Conservation (phyloP, 495 filamentous ascomycete genomes). For the Xylaria curta region DNA sequence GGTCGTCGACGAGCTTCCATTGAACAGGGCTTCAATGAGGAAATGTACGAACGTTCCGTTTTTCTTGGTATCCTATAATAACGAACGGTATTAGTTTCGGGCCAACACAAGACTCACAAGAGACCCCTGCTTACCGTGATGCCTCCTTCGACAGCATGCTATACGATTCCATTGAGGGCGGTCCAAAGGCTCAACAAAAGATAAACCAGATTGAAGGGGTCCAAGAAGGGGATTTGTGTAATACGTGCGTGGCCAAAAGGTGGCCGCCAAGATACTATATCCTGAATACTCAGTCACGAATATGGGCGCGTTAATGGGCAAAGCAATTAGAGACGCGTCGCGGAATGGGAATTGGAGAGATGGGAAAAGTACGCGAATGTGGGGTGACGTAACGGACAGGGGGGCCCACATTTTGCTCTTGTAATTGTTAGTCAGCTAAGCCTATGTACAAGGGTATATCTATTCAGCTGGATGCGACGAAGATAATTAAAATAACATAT, state of each 20-base stretch:
- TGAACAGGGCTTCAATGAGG: constrained; percentile 19
- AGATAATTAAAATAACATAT: background rate
- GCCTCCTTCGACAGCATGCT: constrained; percentile 4
- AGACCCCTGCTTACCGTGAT: constrained; percentile 16
- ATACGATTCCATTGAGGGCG: constrained; percentile 16
- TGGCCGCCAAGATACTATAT: constrained; percentile 1
- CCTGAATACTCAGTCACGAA: background rate
- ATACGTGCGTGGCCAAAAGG: background rate
- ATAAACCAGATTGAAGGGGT: background rate
- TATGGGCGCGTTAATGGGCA: constrained; percentile 36
- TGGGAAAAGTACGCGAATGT: constrained; percentile 26
- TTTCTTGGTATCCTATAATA: constrained; percentile 24
- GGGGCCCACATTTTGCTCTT: background rate
- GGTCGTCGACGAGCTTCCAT: constrained; percentile 42
- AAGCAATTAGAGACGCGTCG: constrained; percentile 33
- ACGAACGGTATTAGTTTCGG: background rate
- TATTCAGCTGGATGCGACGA: background rate
- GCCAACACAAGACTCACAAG: background rate
- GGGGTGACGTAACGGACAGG: constrained; percentile 21
- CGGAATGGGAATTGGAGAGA: background rate
- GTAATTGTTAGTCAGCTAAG: background rate
- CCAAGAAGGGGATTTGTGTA: background rate
- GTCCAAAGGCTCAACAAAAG: background rate
- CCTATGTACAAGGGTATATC: too few species aligned
- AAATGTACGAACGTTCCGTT: constrained; percentile 23